A percentile compares a stretch with the other conserved stretches of the same genome.
Evolutionary conservation across 345 rosid genomes (phyloP).

Genomic region (Bruguiera gymnorhiza): DNA sequence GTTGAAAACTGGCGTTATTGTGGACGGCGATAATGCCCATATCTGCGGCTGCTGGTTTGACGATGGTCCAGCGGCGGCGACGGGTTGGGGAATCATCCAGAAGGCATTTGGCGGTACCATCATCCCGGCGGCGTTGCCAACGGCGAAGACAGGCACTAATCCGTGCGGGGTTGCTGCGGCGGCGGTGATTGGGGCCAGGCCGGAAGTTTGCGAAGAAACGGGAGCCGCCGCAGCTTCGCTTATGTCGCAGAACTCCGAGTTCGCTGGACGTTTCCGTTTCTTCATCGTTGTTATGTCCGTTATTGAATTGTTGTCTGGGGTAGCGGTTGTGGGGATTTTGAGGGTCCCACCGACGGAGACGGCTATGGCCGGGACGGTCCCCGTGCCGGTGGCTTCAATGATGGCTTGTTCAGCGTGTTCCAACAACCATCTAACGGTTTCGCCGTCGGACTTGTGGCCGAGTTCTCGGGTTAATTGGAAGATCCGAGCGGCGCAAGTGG

Average conservation of each 20-base stretch:
- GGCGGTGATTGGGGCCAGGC: constrained; percentile 24
- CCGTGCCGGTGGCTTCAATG: constrained; percentile 47
- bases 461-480: constrained; percentile 47
- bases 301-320: constrained; percentile 2
- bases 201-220: constrained; percentile 28
- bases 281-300: constrained; percentile 1
- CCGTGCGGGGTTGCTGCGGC: constrained; percentile 31
- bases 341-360: constrained; percentile 42
- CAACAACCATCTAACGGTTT: constrained; percentile 49
- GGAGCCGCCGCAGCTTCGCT: constrained; percentile 13
- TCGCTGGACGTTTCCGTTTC: constrained; percentile 36
- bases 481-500: constrained; percentile 51
- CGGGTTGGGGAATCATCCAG: constrained; percentile 47
- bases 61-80: not conserved
- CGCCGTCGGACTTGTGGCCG: constrained; percentile 52
- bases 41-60: constrained; percentile 28
- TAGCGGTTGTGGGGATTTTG: constrained; percentile 33
- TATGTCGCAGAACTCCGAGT: constrained; percentile 32
- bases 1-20: constrained; percentile 30
- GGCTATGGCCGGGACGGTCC: constrained; percentile 45
- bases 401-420: constrained; percentile 48
- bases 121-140: constrained; percentile 36
- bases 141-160: constrained; percentile 40
- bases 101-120: constrained; percentile 43
- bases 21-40: constrained; percentile 39